phyloP scores from a whole-genome alignment of 768 basidiomycete species.

The Termitomyces sp. region DNA sequence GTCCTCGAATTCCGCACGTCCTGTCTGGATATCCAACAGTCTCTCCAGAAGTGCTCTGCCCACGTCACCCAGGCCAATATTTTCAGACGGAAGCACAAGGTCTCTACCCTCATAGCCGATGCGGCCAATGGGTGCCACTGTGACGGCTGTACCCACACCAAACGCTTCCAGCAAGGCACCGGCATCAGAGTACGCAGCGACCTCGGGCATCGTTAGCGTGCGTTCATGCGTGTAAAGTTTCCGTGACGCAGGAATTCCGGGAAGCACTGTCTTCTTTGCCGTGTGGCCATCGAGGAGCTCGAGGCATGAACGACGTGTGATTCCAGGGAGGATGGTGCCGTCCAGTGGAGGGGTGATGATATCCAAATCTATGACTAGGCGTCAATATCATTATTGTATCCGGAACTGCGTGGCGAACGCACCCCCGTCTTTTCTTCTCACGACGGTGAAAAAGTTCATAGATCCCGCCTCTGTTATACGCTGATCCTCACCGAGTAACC shows the following conservation, averaged over 20 bases:
- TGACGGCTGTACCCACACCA: constrained; percentile 73
- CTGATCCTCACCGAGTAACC: constrained; percentile 61
- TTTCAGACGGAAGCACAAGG: constrained; percentile 46
- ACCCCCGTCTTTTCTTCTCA: constrained; percentile 58
- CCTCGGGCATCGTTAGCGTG: constrained; percentile 53
- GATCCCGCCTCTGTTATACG: constrained; percentile 59
- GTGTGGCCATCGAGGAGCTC: constrained; percentile 59
- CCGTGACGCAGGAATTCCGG: constrained; percentile 27
- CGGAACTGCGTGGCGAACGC: constrained; percentile 4
- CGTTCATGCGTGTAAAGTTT: constrained; percentile 52
- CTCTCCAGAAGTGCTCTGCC: constrained; percentile 60
- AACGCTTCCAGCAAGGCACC: constrained; percentile 72
- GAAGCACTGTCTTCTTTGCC: constrained; percentile 41
- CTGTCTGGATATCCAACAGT: constrained; percentile 72
- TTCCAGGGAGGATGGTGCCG: constrained; percentile 87
- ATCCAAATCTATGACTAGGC: constrained; percentile 48
- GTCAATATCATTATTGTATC: neutral
- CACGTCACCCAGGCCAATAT: constrained; percentile 45
- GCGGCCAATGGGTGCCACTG: constrained; percentile 58
- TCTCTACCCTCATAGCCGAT: constrained; percentile 50
- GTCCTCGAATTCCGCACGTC: constrained; percentile 51
- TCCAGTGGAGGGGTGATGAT: constrained; percentile 81
- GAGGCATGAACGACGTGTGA: constrained; percentile 80
- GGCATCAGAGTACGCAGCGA: constrained; percentile 40
- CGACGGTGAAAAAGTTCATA: constrained; percentile 79